phyloP scores from a whole-genome alignment of 2,329 filamentous ascomycete genomes.

The Chaetomiaceae sp. region DNA sequence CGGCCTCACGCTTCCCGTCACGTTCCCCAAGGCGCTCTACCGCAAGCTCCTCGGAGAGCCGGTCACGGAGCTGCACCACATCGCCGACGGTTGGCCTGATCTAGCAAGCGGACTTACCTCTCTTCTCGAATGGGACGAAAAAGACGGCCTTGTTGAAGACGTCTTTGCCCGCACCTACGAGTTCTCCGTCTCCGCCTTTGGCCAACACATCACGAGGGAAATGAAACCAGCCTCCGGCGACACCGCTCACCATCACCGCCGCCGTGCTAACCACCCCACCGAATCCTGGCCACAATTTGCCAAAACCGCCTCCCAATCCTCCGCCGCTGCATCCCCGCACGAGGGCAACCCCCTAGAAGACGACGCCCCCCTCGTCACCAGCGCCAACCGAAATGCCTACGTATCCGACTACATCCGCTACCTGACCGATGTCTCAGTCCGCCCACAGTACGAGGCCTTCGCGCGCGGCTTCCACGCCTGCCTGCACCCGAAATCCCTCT shows the following conservation, averaged over 20 bases:
- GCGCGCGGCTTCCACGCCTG: slow-evolving; percentile 74
- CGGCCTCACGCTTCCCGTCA: slow-evolving; percentile 83
- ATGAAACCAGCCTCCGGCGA: slow-evolving; percentile 40
- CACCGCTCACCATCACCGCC: not conserved
- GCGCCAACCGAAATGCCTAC: slow-evolving; percentile 71
- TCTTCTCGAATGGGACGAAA: slow-evolving; percentile 71
- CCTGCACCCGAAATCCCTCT: slow-evolving; percentile 64
- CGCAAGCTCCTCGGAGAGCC: slow-evolving; percentile 68
- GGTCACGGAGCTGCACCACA: slow-evolving; percentile 67
- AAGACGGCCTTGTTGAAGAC: slow-evolving; percentile 72
- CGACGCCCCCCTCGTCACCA: slow-evolving; percentile 71
- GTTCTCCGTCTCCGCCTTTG: slow-evolving; percentile 64
- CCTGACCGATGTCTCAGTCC: slow-evolving; percentile 72
- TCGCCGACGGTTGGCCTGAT: slow-evolving; percentile 83
- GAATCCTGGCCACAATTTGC: slow-evolving; percentile 26
- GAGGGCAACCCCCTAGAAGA: slow-evolving; percentile 36
- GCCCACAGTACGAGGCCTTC: slow-evolving; percentile 76
- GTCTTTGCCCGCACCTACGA: slow-evolving; percentile 81
- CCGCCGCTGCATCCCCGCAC: slow-evolving; percentile 27
- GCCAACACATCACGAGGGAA: slow-evolving; percentile 51
- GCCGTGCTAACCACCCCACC: not conserved
- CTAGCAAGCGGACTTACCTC: slow-evolving; percentile 69
- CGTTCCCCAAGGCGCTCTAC: slow-evolving; percentile 82
- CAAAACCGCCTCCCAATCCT: slow-evolving; percentile 15
- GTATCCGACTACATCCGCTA: slow-evolving; percentile 81